Evolutionary conservation across 148 eudicot species (phyloP), one percentile per base, ranked within the genome.

Genomic region (Gaultheria prostrata): DNA sequence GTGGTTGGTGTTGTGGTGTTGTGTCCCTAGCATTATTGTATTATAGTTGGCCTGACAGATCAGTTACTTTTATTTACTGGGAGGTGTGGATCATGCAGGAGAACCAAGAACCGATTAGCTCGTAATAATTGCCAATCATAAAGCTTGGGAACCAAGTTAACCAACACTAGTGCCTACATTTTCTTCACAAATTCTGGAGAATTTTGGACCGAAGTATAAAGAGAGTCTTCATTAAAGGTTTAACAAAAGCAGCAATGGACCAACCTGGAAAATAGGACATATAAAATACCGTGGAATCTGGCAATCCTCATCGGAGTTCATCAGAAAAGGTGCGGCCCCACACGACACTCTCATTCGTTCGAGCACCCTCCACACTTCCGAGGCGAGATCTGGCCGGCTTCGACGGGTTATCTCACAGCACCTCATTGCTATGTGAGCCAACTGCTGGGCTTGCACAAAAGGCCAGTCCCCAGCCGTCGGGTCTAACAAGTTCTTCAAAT

Each of bases 391-490:
- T 0, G 98, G 99, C 9, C 99, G 85, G 65, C 57, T 82, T 46
- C 32, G 86, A 3, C 90, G 77, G 65, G 86, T 85, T 85, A 63
- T 74, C 71, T 93, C 94, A 80, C 95, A 91, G 85, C 98, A 97
- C 82, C 93, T 87, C 65, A 97, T 17, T 50, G 92, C 99, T 82
- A 92, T 84, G 50, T 83, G 87, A 83, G 94, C 94, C 89, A 97
- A 86, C 86, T 97, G 98, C 83, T 92, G 88, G 8, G 96, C 51
- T 74, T 43, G 77, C 51, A 74, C 92, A 89, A 93, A 94, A 21
- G 99, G 98, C 99, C 99, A 97, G 81, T 97, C 97, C 43, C 99
- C 99, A 84, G 96, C 99, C 28, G 95, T 90, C 17, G 91, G 85
- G 84, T 97, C 99, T 82, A 97, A 81, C 61, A 94, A 7, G 79